phyloP scores from a whole-genome alignment of 106 monocot species.

The Agapanthus africanus region DNA sequence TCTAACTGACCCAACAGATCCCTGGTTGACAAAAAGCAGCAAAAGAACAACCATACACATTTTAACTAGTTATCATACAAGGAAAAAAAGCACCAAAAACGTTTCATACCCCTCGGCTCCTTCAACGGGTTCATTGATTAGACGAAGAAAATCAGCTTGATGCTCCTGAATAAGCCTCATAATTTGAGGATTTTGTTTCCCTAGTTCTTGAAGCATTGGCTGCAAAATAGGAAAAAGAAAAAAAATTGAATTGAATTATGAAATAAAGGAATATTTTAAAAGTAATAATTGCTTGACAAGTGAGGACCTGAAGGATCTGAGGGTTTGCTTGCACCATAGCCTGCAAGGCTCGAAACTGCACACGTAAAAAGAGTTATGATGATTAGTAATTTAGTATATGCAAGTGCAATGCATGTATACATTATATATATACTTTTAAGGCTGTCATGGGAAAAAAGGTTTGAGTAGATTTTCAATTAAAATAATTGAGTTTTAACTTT shows the following conservation, averaged over 20 bases:
- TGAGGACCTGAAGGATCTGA: constrained; percentile 66
- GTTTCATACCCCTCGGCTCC: constrained; percentile 41
- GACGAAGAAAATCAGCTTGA: constrained; percentile 72
- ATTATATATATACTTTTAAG: too few relatives aligned
- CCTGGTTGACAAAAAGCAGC: constrained; percentile 16
- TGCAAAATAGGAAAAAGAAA: too few relatives aligned
- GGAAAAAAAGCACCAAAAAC: neutral
- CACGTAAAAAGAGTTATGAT: neutral
- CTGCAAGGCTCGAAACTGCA: constrained; percentile 68
- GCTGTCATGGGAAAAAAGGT: too few relatives aligned
- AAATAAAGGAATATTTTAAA: neutral
- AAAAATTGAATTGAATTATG: neutral
- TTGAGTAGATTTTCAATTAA: too few relatives aligned
- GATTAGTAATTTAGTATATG: too few relatives aligned
- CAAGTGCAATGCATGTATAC: too few relatives aligned
- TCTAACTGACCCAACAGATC: constrained; percentile 54
- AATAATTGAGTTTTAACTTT: too few relatives aligned
- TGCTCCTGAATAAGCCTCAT: constrained; percentile 87
- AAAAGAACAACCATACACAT: neutral
- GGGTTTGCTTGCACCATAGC: constrained; percentile 85
- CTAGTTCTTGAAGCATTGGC: constrained; percentile 93
- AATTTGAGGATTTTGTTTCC: constrained; percentile 74
- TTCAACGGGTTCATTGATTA: constrained; percentile 67
- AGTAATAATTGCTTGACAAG: neutral
- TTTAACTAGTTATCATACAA: neutral